A percentile compares a stretch with the other conserved stretches of the same genome.
phyloP scores from a whole-genome alignment of 768 basidiomycete genomes.

The Scleroderma citrinum region DNA sequence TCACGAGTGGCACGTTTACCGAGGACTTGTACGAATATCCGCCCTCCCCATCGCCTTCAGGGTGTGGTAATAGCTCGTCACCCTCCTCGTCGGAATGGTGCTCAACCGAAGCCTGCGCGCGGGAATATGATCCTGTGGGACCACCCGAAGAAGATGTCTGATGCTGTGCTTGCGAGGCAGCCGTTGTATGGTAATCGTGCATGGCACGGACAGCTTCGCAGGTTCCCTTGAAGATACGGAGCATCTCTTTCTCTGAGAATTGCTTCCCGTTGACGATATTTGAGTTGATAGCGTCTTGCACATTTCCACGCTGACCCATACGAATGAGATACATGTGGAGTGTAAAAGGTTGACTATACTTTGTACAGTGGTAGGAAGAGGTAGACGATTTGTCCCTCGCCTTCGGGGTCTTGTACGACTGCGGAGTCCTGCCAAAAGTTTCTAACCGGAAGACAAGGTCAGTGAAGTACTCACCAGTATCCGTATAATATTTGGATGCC shows the following conservation, averaged over 20 bases:
- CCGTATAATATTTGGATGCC: slow-evolving; percentile 95
- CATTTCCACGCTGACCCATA: slow-evolving; percentile 69
- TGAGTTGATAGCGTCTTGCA: slow-evolving; percentile 90
- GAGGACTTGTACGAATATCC: slow-evolving; percentile 60
- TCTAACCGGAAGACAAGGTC: neutral
- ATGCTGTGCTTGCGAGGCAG: slow-evolving; percentile 19
- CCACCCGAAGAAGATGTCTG: slow-evolving; percentile 12
- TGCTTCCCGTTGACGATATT: slow-evolving; percentile 77
- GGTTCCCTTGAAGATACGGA: slow-evolving; percentile 88
- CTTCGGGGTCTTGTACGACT: slow-evolving; percentile 88
- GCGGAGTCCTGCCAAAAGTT: slow-evolving; percentile 68
- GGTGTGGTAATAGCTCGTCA: slow-evolving; percentile 67
- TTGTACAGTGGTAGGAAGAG: slow-evolving; percentile 93
- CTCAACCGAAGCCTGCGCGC: slow-evolving; percentile 10
- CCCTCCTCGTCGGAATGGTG: slow-evolving; percentile 50
- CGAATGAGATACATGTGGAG: neutral
- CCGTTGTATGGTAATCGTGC: slow-evolving; percentile 74
- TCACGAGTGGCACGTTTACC: slow-evolving; percentile 55
- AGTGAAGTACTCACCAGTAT: slow-evolving; percentile 54
- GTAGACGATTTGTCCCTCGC: slow-evolving; percentile 92
- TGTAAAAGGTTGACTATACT: slow-evolving; percentile 30
- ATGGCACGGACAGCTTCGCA: slow-evolving; percentile 92
- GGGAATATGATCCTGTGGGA: slow-evolving; percentile 18
- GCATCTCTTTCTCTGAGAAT: slow-evolving; percentile 84
- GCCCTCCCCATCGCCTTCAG: slow-evolving; percentile 67